Evolutionary conservation across 2,329 filamentous ascomycete species (phyloP), one percentile per base, ranked within the genome.

Genomic region (Hyphodiscus sp.): DNA sequence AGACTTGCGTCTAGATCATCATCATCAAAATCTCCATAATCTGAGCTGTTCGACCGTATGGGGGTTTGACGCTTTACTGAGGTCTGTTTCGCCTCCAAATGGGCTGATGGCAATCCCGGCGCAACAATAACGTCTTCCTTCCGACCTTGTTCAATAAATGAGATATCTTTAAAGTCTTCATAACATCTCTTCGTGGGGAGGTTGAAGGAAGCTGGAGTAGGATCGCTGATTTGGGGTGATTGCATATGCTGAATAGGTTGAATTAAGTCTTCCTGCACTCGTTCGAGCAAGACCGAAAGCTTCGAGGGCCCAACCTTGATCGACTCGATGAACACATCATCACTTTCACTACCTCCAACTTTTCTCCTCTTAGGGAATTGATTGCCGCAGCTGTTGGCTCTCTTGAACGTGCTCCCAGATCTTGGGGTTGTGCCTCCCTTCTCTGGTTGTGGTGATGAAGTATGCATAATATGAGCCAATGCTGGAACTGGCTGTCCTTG

Each of bases 291-390:
- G 16, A 82, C 80, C 54, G 76, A 75, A 41, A 76, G 75, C 58
- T 83, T 84, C 1, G 78, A 79, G 3, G 72, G 72, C 29, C 77
- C 76, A 53, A 75, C 74, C 58, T 70, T 73, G 69, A 63, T 69
- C 67, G 56, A 57, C 66, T 68, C 54, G 65, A 60, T 61, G 38
- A 65, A 65, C 13, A 65, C 59, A 59, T 67, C 63, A 10, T 61
- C 61, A 26, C 74, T 75, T 48, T 83, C 79, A 13, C 46, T 41
- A 20, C 54, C 56, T 20, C 54, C 58, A 8, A 82, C 64, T 61
- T 78, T 85, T 61, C 84, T 78, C 58, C 84, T 76, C 68, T 91
- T 91, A 1, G 86, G 84, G 78, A 85, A 88, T 61, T 87, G 80
- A 20, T 79, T 75, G 18, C 84, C 85, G 65, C 83, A 87, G 66